These are phyloP conservation scores for Suillus placidus DNA, from an alignment of 768 basidiomycete species.

Conservation along the genomic window DNA sequence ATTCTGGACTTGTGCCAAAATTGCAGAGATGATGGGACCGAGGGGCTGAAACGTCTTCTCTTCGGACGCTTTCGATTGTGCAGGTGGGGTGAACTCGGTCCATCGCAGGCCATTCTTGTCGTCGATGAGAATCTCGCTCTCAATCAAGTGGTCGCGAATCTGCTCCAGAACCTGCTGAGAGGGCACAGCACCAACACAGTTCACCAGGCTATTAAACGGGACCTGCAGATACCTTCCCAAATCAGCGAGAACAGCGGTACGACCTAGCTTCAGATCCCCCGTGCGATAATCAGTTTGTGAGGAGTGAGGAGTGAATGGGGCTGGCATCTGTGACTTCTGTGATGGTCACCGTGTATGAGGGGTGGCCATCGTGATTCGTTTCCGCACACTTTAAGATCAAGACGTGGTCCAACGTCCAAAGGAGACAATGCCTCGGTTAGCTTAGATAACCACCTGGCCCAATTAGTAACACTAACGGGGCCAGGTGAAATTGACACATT, in stretches of 20 bases:
- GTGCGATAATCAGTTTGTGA: not conserved
- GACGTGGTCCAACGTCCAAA: too few relatives aligned
- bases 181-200: not conserved
- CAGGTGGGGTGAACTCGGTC: not conserved
- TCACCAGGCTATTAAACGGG: not conserved
- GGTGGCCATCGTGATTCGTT: not conserved
- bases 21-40: not conserved
- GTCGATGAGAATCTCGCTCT: not conserved
- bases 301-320: not conserved
- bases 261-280: not conserved
- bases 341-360: conserved; percentile 1
- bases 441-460: too few relatives aligned
- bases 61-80: not conserved
- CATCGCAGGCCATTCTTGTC: not conserved
- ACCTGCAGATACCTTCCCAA: not conserved
- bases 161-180: not conserved
- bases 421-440: too few relatives aligned
- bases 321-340: not conserved
- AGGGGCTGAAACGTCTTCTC: not conserved
- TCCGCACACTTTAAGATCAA: too few relatives aligned
- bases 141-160: not conserved
- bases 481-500: too few relatives aligned
- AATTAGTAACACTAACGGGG: too few relatives aligned
- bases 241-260: too few relatives aligned
- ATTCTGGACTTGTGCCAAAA: not conserved